Base-by-base conservation (phyloP, 805 yeast genomes). In the Candida oleophila region DNA sequence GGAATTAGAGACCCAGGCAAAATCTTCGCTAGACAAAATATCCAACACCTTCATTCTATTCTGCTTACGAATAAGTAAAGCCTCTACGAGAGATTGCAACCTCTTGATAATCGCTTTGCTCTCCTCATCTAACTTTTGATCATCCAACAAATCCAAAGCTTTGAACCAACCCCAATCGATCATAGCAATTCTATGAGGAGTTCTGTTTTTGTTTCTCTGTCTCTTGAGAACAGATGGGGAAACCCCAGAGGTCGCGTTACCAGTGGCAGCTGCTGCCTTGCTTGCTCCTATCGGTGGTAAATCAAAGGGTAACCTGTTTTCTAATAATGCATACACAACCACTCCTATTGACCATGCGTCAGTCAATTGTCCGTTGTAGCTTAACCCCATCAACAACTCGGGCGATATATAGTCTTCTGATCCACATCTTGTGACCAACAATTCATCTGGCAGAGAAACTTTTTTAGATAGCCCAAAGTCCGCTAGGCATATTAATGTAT, bases 311-410 rank as follows among this genome's bases (percentile, higher is more conserved):
- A 94, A 70, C 47, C 97, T 64, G 37, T 89, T 83, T 57, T 94
- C 99, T 56, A 94, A 64, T 22, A 92, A 68, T 1, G 95, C 81
- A 59, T 90, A 94, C 1, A 91, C 66, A n/a, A 91, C 71, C 2
- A 94, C 98, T 2, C 99, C 99, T 8, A 91, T 64, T 1, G 97
- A 89, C 99, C 99, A 94, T 16, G 91, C 74, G 63, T 94, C 99
- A 42, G 94, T 85, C 52, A 88, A 82, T 44, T 87, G 78, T 11
- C 99, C 99, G 57, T 92, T 92, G 60, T 94, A 94, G 4, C 89
- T 85, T 46, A 88, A 74, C 1, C 98, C 98, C 81, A 94, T 80
- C 34, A 94, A 69, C 20, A 94, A 68, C 60, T 94, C 99, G 0
- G 99, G 99, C 0, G 97, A 85, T 4, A 94, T 96, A 57, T 94